phyloP scores from a whole-genome alignment of 257 asterid genomes.

The Handroanthus guayacan region DNA sequence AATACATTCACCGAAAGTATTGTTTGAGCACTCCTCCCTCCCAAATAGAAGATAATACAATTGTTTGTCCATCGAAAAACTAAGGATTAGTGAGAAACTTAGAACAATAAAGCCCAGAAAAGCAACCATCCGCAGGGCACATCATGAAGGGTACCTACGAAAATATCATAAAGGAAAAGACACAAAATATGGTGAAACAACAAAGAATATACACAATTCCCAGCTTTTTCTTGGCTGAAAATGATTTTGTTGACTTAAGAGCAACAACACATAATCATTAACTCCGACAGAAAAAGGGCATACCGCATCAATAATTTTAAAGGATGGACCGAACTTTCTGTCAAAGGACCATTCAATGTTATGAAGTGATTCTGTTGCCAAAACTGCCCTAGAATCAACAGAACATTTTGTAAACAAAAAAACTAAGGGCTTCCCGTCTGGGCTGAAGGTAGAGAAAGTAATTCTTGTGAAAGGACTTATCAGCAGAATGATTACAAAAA shows the following conservation, averaged over 20 bases:
- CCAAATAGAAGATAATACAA: conserved; percentile 65
- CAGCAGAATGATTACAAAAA: background rate
- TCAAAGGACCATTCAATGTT: conserved; percentile 69
- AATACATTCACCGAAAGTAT: conserved; percentile 52
- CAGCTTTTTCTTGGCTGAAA: background rate
- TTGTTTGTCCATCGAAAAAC: conserved; percentile 65
- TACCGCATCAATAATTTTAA: conserved; percentile 64
- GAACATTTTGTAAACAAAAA: conserved; percentile 67
- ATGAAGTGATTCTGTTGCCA: conserved; percentile 73
- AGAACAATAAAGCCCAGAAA: conserved; percentile 64
- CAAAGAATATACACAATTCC: background rate
- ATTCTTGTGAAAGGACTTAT: background rate
- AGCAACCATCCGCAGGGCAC: conserved; percentile 60
- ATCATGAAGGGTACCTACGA: conserved; percentile 62
- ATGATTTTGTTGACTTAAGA: background rate
- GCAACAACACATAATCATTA: background rate
- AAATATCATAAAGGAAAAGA: conserved; percentile 28
- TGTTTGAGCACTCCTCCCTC: conserved; percentile 61
- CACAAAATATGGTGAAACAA: background rate
- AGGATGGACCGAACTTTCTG: conserved; percentile 43
- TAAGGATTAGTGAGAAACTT: conserved; percentile 53
- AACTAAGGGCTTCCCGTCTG: conserved; percentile 61
- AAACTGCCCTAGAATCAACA: conserved; percentile 68
- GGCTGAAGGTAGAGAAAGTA: conserved; percentile 51
- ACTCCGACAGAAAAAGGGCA: conserved; percentile 23